These are phyloP conservation scores for Karstenula rhodostoma DNA, from an alignment of 2,329 filamentous ascomycete species.

Conservation along the genomic window DNA sequence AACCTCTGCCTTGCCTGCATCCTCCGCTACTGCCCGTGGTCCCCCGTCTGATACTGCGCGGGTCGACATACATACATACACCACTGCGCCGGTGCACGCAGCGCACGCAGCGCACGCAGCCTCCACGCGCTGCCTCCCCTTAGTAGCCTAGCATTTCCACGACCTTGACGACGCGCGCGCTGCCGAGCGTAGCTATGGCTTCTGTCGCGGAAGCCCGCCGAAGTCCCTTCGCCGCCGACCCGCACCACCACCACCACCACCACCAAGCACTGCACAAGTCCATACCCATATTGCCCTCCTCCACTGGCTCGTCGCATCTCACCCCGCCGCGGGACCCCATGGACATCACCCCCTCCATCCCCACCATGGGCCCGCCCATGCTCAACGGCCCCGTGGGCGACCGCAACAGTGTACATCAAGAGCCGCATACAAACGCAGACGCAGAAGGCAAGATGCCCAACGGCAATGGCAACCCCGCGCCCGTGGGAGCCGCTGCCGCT, in stretches of 20 bases:
- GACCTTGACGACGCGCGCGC: conserved; percentile 19
- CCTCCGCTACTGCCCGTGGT: not conserved
- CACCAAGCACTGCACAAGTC: conserved; percentile 57
- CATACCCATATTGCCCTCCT: conserved; percentile 61
- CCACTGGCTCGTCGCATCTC: conserved; percentile 51
- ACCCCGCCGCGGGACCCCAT: conserved; percentile 61
- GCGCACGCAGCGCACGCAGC: conserved; percentile 13
- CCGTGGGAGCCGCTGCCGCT: conserved; percentile 69
- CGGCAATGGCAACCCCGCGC: conserved; percentile 53
- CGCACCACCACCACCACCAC: conserved; percentile 49
- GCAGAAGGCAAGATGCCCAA: conserved; percentile 40
- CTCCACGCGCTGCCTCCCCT: conserved; percentile 18
- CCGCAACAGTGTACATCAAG: conserved; percentile 42
- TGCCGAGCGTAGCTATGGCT: conserved; percentile 48
- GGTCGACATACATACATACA: not conserved
- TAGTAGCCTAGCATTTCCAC: conserved; percentile 16
- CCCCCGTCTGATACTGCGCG: conserved; percentile 3
- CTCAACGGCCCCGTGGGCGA: conserved; percentile 60
- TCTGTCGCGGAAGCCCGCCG: conserved; percentile 55
- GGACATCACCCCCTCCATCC: conserved; percentile 61
- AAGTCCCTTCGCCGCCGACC: conserved; percentile 56
- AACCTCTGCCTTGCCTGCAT: not conserved
- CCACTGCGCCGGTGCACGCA: conserved; percentile 1
- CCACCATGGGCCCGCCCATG: conserved; percentile 58
- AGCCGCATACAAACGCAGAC: conserved; percentile 37